Percentiles rank a stretch among this genome's conserved stretches.
Evolutionary conservation across 2,329 filamentous ascomycete species (phyloP).

Genomic region (Zymoseptoria crescenta): DNA sequence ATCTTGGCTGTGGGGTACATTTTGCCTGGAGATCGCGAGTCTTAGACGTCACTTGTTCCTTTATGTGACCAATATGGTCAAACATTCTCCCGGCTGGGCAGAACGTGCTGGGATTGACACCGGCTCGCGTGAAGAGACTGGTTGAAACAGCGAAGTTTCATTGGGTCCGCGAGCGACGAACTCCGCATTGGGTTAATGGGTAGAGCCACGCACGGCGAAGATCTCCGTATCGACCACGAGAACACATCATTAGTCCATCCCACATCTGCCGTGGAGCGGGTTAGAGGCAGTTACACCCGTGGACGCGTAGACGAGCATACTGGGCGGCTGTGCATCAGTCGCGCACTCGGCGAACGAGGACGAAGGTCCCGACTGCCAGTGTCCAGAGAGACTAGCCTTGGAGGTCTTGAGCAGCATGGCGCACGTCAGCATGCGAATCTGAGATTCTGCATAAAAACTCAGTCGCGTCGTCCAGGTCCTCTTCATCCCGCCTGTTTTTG

Average conservation of each 20-base stretch:
- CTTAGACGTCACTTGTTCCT: not conserved
- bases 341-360: not conserved
- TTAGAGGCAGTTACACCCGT: not conserved
- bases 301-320: not conserved
- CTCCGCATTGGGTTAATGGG: not conserved
- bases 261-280: not conserved
- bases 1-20: not conserved
- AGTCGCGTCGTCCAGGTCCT: not conserved
- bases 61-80: not conserved
- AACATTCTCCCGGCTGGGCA: not conserved
- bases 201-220: not conserved
- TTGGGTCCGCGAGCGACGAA: not conserved
- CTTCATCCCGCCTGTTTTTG: not conserved
- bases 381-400: not conserved
- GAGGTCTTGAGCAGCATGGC: constrained; percentile 6
- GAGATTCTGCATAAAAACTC: not conserved
- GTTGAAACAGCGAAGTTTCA: not conserved
- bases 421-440: constrained; percentile 9
- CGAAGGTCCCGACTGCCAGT: not conserved
- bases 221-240: not conserved
- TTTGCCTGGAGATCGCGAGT: not conserved
- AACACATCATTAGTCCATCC: not conserved
- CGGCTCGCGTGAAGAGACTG: not conserved
- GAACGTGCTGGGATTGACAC: not conserved
- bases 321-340: not conserved